These are phyloP conservation scores for Sanghuangporus weigelae DNA, from an alignment of 1,284 basidiomycete genomes.

Conservation along the genomic window DNA sequence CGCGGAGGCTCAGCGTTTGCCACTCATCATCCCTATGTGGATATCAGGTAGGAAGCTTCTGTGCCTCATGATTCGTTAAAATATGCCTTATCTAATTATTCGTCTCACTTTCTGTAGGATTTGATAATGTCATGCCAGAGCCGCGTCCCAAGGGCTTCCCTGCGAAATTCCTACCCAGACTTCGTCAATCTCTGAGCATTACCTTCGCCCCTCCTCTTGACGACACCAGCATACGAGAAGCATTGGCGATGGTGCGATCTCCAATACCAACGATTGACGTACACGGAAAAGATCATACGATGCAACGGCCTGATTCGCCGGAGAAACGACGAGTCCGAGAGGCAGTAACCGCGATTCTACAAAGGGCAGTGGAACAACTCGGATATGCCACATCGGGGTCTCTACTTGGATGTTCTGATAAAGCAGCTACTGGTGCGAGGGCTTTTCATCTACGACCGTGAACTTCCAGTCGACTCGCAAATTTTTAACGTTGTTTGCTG, in stretches of 20 bases:
- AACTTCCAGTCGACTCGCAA: neutral
- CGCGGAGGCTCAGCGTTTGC: conserved; percentile 70
- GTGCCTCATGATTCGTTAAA: neutral
- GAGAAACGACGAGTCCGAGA: conserved; percentile 40
- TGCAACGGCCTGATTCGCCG: conserved; percentile 18
- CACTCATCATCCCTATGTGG: conserved; percentile 93
- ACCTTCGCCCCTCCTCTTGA: conserved; percentile 68
- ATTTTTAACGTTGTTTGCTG: too few relatives aligned
- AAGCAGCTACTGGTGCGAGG: neutral
- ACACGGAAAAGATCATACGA: neutral
- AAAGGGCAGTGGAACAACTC: conserved; percentile 53
- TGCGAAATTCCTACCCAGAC: conserved; percentile 64
- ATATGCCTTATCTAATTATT: neutral
- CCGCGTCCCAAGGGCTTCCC: conserved; percentile 53
- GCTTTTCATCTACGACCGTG: neutral
- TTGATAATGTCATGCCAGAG: conserved; percentile 88
- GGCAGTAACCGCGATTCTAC: conserved; percentile 52
- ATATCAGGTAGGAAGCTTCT: conserved; percentile 54
- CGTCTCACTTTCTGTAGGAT: conserved; percentile 44
- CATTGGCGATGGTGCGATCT: conserved; percentile 21
- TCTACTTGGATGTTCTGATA: conserved; percentile 4
- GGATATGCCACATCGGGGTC: conserved; percentile 45
- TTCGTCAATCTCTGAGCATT: conserved; percentile 57
- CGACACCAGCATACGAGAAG: conserved; percentile 33
- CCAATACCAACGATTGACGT: neutral